phyloP scores from a whole-genome alignment of 108 stramenopile genomes.

The Poteriospumella lacustris region DNA sequence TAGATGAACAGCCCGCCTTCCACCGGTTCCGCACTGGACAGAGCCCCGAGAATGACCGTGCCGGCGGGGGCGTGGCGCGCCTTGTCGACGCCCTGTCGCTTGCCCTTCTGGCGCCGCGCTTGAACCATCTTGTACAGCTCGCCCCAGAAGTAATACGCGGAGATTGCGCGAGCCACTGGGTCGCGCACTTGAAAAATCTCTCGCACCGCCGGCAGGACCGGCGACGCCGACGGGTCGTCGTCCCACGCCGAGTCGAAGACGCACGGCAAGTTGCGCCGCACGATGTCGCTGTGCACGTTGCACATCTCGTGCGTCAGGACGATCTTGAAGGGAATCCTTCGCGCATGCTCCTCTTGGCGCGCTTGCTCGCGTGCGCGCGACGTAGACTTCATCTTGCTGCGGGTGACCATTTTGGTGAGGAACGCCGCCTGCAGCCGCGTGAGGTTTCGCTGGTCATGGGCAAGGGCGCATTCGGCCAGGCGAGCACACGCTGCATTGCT shows the following conservation, averaged over 20 bases:
- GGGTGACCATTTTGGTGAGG: no score
- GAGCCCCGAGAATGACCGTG: no score
- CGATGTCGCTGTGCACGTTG: background rate
- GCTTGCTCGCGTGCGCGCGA: no score
- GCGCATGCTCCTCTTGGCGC: background rate
- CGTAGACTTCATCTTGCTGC: no score
- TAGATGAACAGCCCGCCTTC: background rate
- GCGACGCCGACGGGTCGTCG: background rate
- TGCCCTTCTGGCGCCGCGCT: background rate
- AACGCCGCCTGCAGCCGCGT: no score
- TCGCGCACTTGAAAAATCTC: conserved; percentile 19
- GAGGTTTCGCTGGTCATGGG: no score
- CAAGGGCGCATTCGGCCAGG: background rate
- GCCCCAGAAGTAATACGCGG: conserved; percentile 28
- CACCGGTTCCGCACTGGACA: background rate
- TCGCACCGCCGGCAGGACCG: background rate
- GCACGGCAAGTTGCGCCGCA: background rate
- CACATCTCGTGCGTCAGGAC: background rate
- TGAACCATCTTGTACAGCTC: conserved; percentile 1
- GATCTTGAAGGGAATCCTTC: conserved; percentile 4
- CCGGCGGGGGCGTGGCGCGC: no score
- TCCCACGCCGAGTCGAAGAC: background rate
- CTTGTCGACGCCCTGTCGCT: background rate
- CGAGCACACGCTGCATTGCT: background rate
- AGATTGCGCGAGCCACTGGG: background rate